These are phyloP conservation scores for Geotrichum europaeum DNA, from an alignment of 1,139 yeast genomes.

Conservation along the genomic window DNA sequence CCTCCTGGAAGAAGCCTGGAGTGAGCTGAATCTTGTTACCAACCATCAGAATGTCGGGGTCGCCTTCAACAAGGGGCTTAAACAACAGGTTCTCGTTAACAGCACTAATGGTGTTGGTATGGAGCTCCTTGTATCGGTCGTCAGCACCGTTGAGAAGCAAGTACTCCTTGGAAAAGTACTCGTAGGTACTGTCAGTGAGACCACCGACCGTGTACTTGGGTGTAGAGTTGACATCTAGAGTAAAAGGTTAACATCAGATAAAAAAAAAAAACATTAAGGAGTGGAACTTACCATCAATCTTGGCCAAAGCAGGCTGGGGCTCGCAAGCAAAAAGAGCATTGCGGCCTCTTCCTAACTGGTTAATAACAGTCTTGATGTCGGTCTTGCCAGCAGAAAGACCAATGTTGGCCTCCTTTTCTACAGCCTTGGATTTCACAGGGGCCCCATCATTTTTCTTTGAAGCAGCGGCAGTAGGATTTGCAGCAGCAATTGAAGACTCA, in stretches of 20 bases:
- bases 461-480: background rate
- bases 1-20: slow-evolving; percentile 30
- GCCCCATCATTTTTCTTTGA: background rate
- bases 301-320: slow-evolving; percentile 2
- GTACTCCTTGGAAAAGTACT: slow-evolving; percentile 57
- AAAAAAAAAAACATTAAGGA: background rate
- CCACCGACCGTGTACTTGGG: slow-evolving; percentile 45
- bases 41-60: slow-evolving; percentile 43
- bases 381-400: background rate
- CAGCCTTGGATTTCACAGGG: background rate
- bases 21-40: slow-evolving; percentile 42
- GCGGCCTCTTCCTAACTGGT: slow-evolving; percentile 2
- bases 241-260: background rate
- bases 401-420: background rate
- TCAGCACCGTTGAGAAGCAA: slow-evolving; percentile 45
- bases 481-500: background rate
- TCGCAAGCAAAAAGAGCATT: slow-evolving; percentile 3
- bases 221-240: background rate
- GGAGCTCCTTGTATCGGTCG: slow-evolving; percentile 33
- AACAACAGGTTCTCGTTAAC: slow-evolving; percentile 40
- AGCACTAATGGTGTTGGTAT: slow-evolving; percentile 36
- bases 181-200: slow-evolving; percentile 63
- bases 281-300: slow-evolving; percentile 5
- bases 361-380: background rate
- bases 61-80: slow-evolving; percentile 39